Evolutionary conservation across 371 early-diverging fungal genomes (phyloP), one percentile per base, ranked within the genome.

Genomic region (Rhizopus stolonifer): DNA sequence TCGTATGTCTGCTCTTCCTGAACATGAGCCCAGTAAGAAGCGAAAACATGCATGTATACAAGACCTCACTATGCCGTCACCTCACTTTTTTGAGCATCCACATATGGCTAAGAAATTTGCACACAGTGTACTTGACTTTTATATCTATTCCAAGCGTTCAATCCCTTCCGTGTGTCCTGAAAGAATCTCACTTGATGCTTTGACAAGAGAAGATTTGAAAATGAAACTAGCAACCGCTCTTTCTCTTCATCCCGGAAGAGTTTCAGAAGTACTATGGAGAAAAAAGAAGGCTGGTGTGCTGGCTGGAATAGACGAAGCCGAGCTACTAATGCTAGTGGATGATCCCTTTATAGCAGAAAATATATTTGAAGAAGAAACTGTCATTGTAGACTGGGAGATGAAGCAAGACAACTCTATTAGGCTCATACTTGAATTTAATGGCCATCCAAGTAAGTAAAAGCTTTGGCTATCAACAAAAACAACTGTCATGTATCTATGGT

Each of bases 311-410:
- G 11, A 2, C 11, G 11, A 49, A 22, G 24, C 22, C 38, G 51
- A 50, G 19, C 44, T 57, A n/a, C 38, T 47, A 10, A 57, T 67
- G n/a, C 15, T 62, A 18, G 56, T 64, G 5, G 64, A 64, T 29
- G 64, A 64, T 39, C 45, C 59, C 1, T 58, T 64, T 49, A 43
- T 64, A 13, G 15, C 48, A 29, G 59, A 64, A 25, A 54, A 64
- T 18, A 58, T 64, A 9, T 4, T 19, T 5, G 52, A 64, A 32
- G 56, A 51, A 11, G 46, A 53, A 26, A 44, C 46, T 10, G 54
- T 64, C 19, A 38, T 38, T 17, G 52, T 64, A 4, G 54, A 58
- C 14, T 64, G 55, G 52, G 64, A 64, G 48, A 43, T 58, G 7
- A 64, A 64, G 19, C 23, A 42, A 10, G 59, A 64, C 38, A 55